These are phyloP conservation scores for Solioccasus polychromus DNA, from an alignment of 768 basidiomycete species.

Conservation along the genomic window DNA sequence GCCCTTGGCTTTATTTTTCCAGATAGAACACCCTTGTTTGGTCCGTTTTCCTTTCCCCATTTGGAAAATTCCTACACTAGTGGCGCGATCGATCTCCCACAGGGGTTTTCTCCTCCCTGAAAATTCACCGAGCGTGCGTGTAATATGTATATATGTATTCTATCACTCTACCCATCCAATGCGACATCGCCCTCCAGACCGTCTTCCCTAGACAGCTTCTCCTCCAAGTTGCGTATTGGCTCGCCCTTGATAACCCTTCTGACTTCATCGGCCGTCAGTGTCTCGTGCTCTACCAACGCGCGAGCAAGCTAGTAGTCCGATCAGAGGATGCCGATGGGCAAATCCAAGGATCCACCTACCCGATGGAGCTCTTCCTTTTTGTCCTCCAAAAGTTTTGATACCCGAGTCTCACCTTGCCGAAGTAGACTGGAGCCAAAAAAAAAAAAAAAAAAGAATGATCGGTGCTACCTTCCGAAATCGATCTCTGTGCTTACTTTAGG, in stretches of 20 bases:
- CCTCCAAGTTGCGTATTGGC: slow-evolving; percentile 65
- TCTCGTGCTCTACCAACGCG: slow-evolving; percentile 94
- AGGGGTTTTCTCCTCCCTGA: too few relatives aligned
- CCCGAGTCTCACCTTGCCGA: slow-evolving; percentile 66
- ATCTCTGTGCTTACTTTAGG: slow-evolving; percentile 49
- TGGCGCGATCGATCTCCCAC: too few relatives aligned
- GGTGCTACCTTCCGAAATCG: too few relatives aligned
- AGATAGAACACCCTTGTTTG: background rate
- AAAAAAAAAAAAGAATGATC: too few relatives aligned
- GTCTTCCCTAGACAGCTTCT: slow-evolving; percentile 63
- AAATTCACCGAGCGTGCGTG: too few relatives aligned
- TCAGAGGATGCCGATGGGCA: background rate
- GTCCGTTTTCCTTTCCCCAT: background rate
- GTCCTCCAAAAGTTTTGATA: slow-evolving; percentile 57
- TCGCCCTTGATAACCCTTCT: slow-evolving; percentile 82
- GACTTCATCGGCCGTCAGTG: slow-evolving; percentile 84
- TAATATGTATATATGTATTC: too few relatives aligned
- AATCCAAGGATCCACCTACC: slow-evolving; percentile 37
- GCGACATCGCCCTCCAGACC: too few relatives aligned
- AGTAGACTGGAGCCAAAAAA: slow-evolving; percentile 53
- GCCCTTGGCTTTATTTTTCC: too few relatives aligned
- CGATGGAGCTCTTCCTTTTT: slow-evolving; percentile 74
- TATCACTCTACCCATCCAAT: background rate
- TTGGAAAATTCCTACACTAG: too few relatives aligned
- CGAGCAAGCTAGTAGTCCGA: slow-evolving; percentile 65